Conservation (phyloP, 176 grass and related monocot species). For the Raddia guianensis region DNA sequence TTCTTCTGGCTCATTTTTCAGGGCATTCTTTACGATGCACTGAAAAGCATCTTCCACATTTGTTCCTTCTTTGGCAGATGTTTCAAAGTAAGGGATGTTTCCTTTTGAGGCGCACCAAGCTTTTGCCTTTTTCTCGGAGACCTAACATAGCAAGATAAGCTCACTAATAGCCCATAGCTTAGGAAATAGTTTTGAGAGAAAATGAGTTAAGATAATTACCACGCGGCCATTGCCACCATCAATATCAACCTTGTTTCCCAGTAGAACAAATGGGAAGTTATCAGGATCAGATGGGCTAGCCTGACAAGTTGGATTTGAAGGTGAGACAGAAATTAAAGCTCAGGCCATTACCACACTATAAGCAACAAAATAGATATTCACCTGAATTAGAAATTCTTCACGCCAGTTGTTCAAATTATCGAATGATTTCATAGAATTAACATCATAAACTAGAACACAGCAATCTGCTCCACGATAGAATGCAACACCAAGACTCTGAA, state of each 20-base stretch:
- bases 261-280: constrained; percentile 84
- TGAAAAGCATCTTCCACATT: constrained; percentile 92
- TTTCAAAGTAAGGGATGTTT: constrained; percentile 86
- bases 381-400: constrained; percentile 94
- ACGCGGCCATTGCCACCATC: constrained; percentile 71
- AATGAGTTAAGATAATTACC: constrained; percentile 51
- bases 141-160: constrained; percentile 47
- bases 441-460: constrained; percentile 87
- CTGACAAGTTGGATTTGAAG: constrained; percentile 35
- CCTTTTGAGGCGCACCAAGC: constrained; percentile 86
- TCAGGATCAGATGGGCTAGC: constrained; percentile 88
- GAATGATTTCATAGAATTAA: constrained; percentile 88
- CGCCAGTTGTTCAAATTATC: constrained; percentile 93
- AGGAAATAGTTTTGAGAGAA: constrained; percentile 26
- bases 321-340: constrained; percentile 29
- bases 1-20: constrained; percentile 90
- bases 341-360: neutral
- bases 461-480: constrained; percentile 93
- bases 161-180: constrained; percentile 26
- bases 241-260: constrained; percentile 86
- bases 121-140: constrained; percentile 89
- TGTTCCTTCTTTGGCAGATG: constrained; percentile 82
- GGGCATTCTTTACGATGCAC: constrained; percentile 76
- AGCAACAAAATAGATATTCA: constrained; percentile 23
- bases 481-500: constrained; percentile 85